These are phyloP conservation scores for Verticillium albo-atrum DNA, from an alignment of 2,329 filamentous ascomycete species.

Conservation along the genomic window DNA sequence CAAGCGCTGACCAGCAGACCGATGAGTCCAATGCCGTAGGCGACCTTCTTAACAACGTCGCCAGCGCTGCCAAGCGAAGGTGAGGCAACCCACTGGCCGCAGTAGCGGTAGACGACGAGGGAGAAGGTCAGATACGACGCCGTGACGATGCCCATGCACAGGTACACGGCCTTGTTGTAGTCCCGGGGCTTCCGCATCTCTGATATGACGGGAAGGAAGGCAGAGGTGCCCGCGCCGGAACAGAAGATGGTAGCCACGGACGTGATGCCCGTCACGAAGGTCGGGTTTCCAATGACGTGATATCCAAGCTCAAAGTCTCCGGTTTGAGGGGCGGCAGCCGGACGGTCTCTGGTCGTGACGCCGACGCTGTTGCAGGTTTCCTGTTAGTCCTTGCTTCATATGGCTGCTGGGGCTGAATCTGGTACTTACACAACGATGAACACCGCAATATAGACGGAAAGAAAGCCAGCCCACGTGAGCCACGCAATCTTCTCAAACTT, in stretches of 20 bases:
- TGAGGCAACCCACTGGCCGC: constrained; percentile 57
- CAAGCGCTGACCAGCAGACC: constrained; percentile 44
- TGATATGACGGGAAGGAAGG: constrained; percentile 60
- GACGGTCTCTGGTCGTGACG: constrained; percentile 52
- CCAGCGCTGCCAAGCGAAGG: constrained; percentile 60
- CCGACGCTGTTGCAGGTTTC: constrained; percentile 32
- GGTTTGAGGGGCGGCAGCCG: constrained; percentile 54
- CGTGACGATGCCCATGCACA: constrained; percentile 54
- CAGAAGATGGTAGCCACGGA: constrained; percentile 56
- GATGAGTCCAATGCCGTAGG: constrained; percentile 54
- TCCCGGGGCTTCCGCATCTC: constrained; percentile 59
- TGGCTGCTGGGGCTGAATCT: too few relatives aligned
- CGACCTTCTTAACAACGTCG: constrained; percentile 52
- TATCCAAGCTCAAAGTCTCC: constrained; percentile 58
- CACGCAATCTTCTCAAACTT: constrained; percentile 58
- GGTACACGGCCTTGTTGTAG: constrained; percentile 55
- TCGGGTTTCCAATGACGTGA: constrained; percentile 48
- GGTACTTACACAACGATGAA: constrained; percentile 46
- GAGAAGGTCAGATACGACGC: constrained; percentile 54
- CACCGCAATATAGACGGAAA: constrained; percentile 52
- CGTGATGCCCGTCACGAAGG: constrained; percentile 54
- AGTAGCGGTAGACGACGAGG: constrained; percentile 57
- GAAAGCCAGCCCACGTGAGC: constrained; percentile 57
- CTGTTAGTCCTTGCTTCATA: not conserved
- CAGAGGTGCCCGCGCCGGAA: constrained; percentile 53